Evolutionary conservation across 1,284 basidiomycete genomes (phyloP).

Genomic region (Ceratobasidium sp.): DNA sequence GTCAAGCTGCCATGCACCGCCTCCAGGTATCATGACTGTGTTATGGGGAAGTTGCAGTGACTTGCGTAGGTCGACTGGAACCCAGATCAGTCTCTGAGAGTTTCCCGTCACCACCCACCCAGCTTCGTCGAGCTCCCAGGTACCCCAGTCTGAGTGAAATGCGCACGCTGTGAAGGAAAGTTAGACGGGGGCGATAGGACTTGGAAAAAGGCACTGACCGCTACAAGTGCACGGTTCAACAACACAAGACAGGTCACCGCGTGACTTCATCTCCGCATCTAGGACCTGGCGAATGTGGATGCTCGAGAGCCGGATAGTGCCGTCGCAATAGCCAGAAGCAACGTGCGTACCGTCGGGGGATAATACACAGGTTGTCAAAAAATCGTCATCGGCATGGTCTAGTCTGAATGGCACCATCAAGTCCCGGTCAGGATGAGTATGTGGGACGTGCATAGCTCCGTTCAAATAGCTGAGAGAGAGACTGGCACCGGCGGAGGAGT

Average conservation of each 20-base stretch:
- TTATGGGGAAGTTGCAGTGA: background rate
- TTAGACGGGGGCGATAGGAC: background rate
- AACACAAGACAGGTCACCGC: no score
- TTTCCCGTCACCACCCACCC: background rate
- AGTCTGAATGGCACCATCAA: no score
- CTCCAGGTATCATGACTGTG: background rate
- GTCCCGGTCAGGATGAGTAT: no score
- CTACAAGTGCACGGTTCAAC: no score
- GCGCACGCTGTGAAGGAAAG: background rate
- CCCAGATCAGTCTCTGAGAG: background rate
- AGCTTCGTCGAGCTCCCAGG: background rate
- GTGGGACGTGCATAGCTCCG: no score
- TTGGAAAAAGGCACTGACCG: no score
- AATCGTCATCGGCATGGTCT: no score
- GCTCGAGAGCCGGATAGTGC: slow-evolving; percentile 5
- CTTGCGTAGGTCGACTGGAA: background rate
- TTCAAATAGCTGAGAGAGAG: no score
- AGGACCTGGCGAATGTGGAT: background rate
- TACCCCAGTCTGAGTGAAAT: background rate
- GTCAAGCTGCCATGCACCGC: background rate
- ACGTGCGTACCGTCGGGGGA: background rate
- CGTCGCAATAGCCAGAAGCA: background rate
- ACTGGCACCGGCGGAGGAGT: no score
- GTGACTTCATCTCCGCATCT: no score
- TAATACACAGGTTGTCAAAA: no score